A percentile compares a stretch with the other conserved stretches of the same genome.
These are phyloP conservation scores for Solanum neorickii DNA, from an alignment of 257 asterid species.

Conservation along the genomic window DNA sequence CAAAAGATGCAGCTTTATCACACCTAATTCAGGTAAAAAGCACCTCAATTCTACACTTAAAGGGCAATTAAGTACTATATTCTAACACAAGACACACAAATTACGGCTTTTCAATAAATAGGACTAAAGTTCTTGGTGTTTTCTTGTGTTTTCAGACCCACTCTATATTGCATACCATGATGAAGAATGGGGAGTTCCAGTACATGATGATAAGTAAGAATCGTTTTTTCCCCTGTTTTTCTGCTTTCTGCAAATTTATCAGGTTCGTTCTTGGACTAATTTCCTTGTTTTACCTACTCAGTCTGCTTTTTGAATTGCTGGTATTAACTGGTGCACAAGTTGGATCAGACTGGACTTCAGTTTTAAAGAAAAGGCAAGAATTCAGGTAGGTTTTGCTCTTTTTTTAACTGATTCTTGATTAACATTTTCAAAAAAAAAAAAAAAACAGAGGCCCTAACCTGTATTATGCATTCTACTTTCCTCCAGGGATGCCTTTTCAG, in stretches of 20 bases:
- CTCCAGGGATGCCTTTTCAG: constrained; percentile 61
- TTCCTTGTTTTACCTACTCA: constrained; percentile 9
- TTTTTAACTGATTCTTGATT: neutral
- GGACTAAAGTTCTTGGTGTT: neutral
- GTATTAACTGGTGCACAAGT: constrained; percentile 74
- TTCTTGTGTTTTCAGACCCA: constrained; percentile 34
- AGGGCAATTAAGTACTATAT: neutral
- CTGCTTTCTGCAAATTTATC: too few species aligned
- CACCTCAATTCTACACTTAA: neutral
- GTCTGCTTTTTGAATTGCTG: constrained; percentile 61
- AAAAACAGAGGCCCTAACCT: neutral
- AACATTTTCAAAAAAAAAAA: neutral
- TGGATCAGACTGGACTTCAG: constrained; percentile 80
- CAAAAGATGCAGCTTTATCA: constrained; percentile 66
- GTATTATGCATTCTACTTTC: neutral
- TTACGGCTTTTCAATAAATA: neutral
- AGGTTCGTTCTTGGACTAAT: neutral
- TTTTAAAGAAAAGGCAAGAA: constrained; percentile 48
- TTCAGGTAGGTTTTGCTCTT: constrained; percentile 17
- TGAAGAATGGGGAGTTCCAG: constrained; percentile 84
- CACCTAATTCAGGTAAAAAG: constrained; percentile 56
- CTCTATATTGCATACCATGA: constrained; percentile 69
- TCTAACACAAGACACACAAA: neutral
- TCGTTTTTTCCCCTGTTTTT: neutral
- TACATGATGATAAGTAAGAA: constrained; percentile 66